Evolutionary conservation across 73 alveolate species (phyloP).

Genomic region (Paramecium caudatum): DNA sequence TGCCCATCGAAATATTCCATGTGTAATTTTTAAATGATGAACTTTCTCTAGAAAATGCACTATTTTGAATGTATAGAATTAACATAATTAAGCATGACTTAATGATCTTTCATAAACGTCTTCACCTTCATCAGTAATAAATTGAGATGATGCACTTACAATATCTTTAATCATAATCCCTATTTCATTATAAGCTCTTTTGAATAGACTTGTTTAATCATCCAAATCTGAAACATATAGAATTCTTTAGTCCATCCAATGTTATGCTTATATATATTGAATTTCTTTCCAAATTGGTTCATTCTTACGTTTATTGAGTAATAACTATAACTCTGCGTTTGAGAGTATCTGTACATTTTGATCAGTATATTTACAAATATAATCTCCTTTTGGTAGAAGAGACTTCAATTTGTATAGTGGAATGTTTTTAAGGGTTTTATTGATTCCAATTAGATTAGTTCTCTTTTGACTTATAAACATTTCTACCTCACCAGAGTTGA

Average conservation of each 20-base stretch:
- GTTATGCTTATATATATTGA: not conserved
- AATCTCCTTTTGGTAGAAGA: not conserved
- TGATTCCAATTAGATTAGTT: not conserved
- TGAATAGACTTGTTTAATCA: not conserved
- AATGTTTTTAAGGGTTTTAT: not conserved
- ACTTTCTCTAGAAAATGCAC: conserved; percentile 25
- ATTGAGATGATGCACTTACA: conserved; percentile 37
- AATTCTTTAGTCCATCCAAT: not conserved
- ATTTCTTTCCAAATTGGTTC: conserved; percentile 30
- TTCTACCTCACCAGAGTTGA: conserved; percentile 45
- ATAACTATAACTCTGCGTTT: not conserved
- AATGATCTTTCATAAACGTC: conserved; percentile 5
- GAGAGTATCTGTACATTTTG: not conserved
- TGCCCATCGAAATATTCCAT: conserved; percentile 41
- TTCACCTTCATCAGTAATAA: conserved; percentile 32
- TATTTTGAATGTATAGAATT: conserved; percentile 5
- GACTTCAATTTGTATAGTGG: not conserved
- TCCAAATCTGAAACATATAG: not conserved
- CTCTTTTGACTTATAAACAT: not conserved
- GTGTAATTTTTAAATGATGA: not conserved
- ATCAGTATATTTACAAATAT: not conserved
- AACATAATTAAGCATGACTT: not conserved
- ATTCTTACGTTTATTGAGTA: not conserved
- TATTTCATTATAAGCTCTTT: conserved; percentile 37
- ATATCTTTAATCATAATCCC: conserved; percentile 38